Evolutionary conservation across 1,139 yeast species (phyloP), one percentile per base, ranked within the genome.

Genomic region (Magnusiomyces paraingens): DNA sequence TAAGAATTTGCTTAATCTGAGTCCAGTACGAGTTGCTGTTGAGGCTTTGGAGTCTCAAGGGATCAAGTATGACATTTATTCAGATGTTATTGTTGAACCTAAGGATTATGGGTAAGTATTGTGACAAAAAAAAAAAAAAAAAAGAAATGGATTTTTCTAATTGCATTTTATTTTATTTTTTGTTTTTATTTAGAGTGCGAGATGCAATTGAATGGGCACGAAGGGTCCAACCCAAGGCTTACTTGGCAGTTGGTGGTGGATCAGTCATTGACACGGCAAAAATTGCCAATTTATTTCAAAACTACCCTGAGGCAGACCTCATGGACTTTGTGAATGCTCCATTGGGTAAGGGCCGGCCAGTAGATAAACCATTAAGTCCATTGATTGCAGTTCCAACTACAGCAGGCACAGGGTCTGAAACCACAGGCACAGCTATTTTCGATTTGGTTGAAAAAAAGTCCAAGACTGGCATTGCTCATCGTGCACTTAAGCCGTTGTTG

Each of bases 371-470:
- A 40, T 59, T 72, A 53, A 59, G 65, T 52, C 78, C 78, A 3
- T 59, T 74, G 57, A 70, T 74, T 53, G 77, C 78, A 6, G 68
- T 73, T 44, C 75, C 75, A 44, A 73, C 76, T 21, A 73, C 76
- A n/a, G 75, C 76, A 6, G 76, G 76, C 42, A 73, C 76, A 18
- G 77, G 76, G 29, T 73, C 77, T 2, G 77, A 75, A 57, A 73
- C 77, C 50, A 74, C 78, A 1, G 76, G 77, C 21, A 71, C 75
- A 0, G 75, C 75, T 14, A 67, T 70, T 51, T 71, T 72, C 59
- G 75, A 72, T 57, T 62, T 71, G 55, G 61, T 65, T 2, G 52
- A 56, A 14, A 63, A 63, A 41, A 66, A 68, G 56, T 67, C 74
- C 56, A 72, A 72, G 59, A 73, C 74, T 2, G 75, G 75, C 20